Conservation (phyloP, 1,139 yeast genomes). For the Geotrichum fermentans region DNA sequence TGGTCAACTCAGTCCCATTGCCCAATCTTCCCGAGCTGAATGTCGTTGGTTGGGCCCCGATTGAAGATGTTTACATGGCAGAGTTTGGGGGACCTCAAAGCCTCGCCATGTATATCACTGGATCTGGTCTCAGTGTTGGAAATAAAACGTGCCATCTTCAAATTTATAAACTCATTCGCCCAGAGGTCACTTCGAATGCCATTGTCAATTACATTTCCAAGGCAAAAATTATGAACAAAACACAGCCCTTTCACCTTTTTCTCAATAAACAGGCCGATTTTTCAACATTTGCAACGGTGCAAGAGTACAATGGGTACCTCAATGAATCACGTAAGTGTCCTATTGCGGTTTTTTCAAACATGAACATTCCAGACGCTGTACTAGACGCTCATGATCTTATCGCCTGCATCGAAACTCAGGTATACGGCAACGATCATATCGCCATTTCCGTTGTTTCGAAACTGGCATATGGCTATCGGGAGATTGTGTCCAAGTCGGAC, state of each 20-base stretch:
- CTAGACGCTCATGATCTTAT: constrained; percentile 41
- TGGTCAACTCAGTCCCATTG: constrained; percentile 79
- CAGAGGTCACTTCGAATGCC: constrained; percentile 39
- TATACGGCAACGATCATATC: constrained; percentile 19
- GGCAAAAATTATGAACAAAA: constrained; percentile 71
- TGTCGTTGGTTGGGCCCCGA: constrained; percentile 64
- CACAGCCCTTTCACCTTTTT: constrained; percentile 83
- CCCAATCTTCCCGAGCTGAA: constrained; percentile 62
- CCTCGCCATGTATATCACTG: constrained; percentile 24
- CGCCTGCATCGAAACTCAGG: constrained; percentile 38
- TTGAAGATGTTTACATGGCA: constrained; percentile 45
- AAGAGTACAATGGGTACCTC: constrained; percentile 56
- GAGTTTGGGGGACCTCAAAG: constrained; percentile 26
- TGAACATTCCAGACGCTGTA: constrained; percentile 36
- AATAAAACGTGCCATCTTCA: constrained; percentile 11
- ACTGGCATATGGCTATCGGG: constrained; percentile 32
- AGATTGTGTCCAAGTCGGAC: constrained; percentile 27
- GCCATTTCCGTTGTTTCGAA: constrained; percentile 28
- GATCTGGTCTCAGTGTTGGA: constrained; percentile 16
- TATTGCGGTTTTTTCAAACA: constrained; percentile 61
- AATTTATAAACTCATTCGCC: constrained; percentile 30
- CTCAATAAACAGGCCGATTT: constrained; percentile 43
- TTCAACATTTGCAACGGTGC: constrained; percentile 71
- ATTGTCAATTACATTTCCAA: constrained; percentile 67
- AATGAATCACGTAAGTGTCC: constrained; percentile 50